These are phyloP conservation scores for Xylariales sp. DNA, from an alignment of 2,329 filamentous ascomycete species.

Conservation along the genomic window DNA sequence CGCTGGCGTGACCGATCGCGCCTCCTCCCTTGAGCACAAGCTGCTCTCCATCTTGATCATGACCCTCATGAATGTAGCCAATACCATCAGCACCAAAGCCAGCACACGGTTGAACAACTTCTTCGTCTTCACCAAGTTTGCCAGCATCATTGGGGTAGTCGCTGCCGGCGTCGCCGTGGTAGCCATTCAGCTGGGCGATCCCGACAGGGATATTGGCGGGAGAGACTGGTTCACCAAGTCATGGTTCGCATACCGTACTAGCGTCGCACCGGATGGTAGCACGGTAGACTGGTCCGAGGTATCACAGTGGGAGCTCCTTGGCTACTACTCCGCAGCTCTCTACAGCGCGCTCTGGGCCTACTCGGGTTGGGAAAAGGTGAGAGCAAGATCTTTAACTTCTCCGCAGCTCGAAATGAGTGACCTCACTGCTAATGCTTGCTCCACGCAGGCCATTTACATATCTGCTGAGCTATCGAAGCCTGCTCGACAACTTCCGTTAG, in stretches of 20 bases:
- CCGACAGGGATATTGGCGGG: slow-evolving; percentile 35
- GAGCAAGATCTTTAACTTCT: too few species aligned
- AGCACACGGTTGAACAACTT: slow-evolving; percentile 52
- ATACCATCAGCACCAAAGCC: slow-evolving; percentile 51
- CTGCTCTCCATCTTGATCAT: slow-evolving; percentile 45
- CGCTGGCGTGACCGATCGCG: slow-evolving; percentile 39
- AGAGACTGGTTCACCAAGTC: slow-evolving; percentile 46
- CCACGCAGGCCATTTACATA: slow-evolving; percentile 55
- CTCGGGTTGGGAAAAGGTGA: slow-evolving; percentile 62
- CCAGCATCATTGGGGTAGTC: slow-evolving; percentile 42
- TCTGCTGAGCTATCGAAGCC: slow-evolving; percentile 48
- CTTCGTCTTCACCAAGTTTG: slow-evolving; percentile 51
- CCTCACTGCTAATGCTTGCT: background rate
- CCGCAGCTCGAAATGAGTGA: background rate
- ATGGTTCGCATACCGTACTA: slow-evolving; percentile 53
- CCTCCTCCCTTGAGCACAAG: slow-evolving; percentile 41
- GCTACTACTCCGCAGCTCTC: slow-evolving; percentile 55
- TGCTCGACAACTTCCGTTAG: slow-evolving; percentile 51
- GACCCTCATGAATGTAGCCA: slow-evolving; percentile 41
- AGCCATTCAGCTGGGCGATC: slow-evolving; percentile 31
- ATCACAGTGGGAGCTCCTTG: slow-evolving; percentile 53
- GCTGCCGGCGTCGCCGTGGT: slow-evolving; percentile 44
- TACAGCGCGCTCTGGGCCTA: slow-evolving; percentile 63
- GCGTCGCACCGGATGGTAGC: slow-evolving; percentile 42
- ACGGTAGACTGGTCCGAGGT: slow-evolving; percentile 44